Conservation (phyloP, 495 filamentous ascomycete species). For the Neurospora sublineolata region DNA sequence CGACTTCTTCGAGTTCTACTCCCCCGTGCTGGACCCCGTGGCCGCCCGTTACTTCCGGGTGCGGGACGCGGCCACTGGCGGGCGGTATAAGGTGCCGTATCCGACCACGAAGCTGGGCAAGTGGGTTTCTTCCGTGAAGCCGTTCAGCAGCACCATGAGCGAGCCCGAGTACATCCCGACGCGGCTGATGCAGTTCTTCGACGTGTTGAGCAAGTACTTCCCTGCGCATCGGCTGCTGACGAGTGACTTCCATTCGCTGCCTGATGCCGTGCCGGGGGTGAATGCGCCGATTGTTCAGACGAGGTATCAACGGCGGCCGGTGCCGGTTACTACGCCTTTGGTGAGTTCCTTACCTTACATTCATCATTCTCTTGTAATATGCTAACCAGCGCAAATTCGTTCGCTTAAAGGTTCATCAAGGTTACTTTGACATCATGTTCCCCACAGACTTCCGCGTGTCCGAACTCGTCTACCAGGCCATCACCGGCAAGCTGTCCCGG, state of each 20-base stretch:
- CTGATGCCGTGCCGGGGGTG: constrained; percentile 66
- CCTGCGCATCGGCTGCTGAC: constrained; percentile 80
- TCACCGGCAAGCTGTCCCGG: constrained; percentile 81
- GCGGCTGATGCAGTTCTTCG: constrained; percentile 90
- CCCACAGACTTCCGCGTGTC: constrained; percentile 85
- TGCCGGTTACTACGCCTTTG: constrained; percentile 83
- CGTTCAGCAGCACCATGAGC: constrained; percentile 62
- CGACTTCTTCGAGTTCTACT: constrained; percentile 92
- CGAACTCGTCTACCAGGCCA: constrained; percentile 78
- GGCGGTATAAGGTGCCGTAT: constrained; percentile 41
- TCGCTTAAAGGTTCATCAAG: constrained; percentile 70
- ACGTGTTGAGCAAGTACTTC: constrained; percentile 74
- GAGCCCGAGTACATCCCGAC: constrained; percentile 88
- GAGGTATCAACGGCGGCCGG: constrained; percentile 68
- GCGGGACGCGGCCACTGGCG: constrained; percentile 47
- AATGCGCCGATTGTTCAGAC: constrained; percentile 96
- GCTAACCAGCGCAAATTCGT: background rate
- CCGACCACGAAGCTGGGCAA: constrained; percentile 45
- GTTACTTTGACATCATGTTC: constrained; percentile 98
- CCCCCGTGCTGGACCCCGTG: constrained; percentile 63
- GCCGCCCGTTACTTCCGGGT: constrained; percentile 72
- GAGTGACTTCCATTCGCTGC: constrained; percentile 79
- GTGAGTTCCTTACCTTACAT: constrained; percentile 41
- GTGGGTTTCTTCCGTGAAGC: constrained; percentile 46
- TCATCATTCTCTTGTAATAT: background rate